Conservation (phyloP, 805 yeast species). For the Grigorovia jiainica region DNA sequence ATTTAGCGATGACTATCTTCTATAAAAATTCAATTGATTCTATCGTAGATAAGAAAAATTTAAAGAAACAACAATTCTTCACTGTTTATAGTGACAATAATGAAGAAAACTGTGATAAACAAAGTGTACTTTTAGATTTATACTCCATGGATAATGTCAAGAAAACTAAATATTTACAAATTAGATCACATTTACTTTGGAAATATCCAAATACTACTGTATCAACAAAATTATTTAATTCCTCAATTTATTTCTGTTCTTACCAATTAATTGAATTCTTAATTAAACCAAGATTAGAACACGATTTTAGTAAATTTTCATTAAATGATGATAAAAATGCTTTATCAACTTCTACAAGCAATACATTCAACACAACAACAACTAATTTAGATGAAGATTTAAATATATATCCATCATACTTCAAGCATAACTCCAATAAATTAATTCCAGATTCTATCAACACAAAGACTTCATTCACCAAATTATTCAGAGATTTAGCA, state of each 20-base stretch:
- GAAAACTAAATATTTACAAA: constrained; percentile 58
- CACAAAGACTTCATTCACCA: constrained; percentile 43
- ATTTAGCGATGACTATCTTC: constrained; percentile 66
- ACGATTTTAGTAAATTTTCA: no score
- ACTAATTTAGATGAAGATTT: constrained; percentile 3
- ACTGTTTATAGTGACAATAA: constrained; percentile 54
- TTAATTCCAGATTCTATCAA: constrained; percentile 21
- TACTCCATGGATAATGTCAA: constrained; percentile 62
- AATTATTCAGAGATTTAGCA: constrained; percentile 76
- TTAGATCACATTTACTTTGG: constrained; percentile 88
- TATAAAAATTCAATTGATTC: constrained; percentile 67
- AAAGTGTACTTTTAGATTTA: constrained; percentile 50
- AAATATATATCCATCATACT: constrained; percentile 22
- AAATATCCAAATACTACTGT: constrained; percentile 69
- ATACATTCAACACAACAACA: constrained; percentile 1
- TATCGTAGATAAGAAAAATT: constrained; percentile 65
- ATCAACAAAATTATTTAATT: constrained; percentile 64
- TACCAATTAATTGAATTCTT: constrained; percentile 45
- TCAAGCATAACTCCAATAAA: constrained; percentile 22
- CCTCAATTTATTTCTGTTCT: constrained; percentile 61
- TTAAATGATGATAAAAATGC: constrained; percentile 8
- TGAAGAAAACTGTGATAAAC: constrained; percentile 29
- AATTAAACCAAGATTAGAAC: constrained; percentile 7
- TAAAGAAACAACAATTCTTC: constrained; percentile 35
- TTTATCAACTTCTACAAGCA: not conserved